phyloP scores from a whole-genome alignment of 768 basidiomycete species.

The Punctularia strigosozonata region DNA sequence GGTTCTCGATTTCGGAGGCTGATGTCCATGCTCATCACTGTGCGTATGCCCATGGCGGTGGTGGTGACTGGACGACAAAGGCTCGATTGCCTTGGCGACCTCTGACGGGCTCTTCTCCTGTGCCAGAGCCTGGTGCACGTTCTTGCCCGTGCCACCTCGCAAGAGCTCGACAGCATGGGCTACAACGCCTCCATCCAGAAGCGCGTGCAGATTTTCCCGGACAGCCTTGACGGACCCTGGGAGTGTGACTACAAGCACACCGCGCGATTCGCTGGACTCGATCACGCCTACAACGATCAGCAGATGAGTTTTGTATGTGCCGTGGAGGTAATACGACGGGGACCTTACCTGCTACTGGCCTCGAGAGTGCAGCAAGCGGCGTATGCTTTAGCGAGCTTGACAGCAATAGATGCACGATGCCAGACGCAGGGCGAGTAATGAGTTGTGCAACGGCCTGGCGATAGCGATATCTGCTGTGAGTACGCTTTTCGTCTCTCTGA shows the following conservation, averaged over 20 bases:
- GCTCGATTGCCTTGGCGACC: background rate
- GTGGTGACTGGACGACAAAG: constrained; percentile 15
- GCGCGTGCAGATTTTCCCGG: constrained; percentile 56
- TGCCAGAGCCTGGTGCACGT: constrained; percentile 42
- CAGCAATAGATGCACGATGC: constrained; percentile 65
- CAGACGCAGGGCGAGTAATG: constrained; percentile 56
- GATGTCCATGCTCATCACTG: constrained; percentile 20
- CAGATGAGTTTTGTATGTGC: too few relatives aligned
- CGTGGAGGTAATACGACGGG: too few relatives aligned
- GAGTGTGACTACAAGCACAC: constrained; percentile 68
- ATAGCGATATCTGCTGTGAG: background rate
- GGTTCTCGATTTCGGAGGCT: constrained; percentile 42
- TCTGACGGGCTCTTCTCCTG: constrained; percentile 14
- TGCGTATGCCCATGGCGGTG: constrained; percentile 20
- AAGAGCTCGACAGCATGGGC: constrained; percentile 66
- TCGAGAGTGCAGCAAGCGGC: constrained; percentile 69
- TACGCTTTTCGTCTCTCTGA: too few relatives aligned
- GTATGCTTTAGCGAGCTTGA: constrained; percentile 61
- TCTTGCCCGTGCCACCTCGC: constrained; percentile 51
- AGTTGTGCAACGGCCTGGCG: constrained; percentile 46
- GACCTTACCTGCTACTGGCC: constrained; percentile 71
- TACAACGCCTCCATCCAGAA: constrained; percentile 47
- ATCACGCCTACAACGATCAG: too few relatives aligned
- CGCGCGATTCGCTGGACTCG: too few relatives aligned
- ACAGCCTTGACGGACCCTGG: constrained; percentile 84